phyloP scores from a whole-genome alignment of 495 filamentous ascomycete species.

The Penicillium waksmanii region DNA sequence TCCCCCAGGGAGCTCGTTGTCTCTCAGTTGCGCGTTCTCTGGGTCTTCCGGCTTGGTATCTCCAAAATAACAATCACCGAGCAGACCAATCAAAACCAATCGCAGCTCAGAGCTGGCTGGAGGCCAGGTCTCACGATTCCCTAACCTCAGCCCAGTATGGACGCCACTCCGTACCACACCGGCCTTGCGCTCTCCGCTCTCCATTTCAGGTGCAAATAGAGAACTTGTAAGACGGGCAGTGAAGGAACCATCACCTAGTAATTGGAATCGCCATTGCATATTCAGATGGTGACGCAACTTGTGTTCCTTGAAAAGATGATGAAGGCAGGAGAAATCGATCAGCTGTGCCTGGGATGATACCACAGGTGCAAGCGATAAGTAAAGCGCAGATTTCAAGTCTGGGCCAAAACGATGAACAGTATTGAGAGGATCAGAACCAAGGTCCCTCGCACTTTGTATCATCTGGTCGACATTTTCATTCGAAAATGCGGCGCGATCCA shows the following conservation, averaged over 20 bases:
- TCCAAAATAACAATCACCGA: conserved; percentile 71
- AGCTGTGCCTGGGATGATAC: conserved; percentile 74
- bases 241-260: conserved; percentile 85
- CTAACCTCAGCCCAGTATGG: conserved; percentile 79
- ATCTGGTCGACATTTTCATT: conserved; percentile 36
- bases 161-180: conserved; percentile 71
- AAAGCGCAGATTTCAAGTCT: conserved; percentile 69
- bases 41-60: conserved; percentile 21
- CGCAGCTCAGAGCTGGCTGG: conserved; percentile 91
- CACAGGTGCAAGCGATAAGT: conserved; percentile 75
- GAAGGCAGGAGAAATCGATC: conserved; percentile 76
- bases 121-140: conserved; percentile 80
- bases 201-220: conserved; percentile 84
- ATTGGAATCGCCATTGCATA: conserved; percentile 77
- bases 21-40: conserved; percentile 33
- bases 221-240: conserved; percentile 76
- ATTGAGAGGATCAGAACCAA: conserved; percentile 12
- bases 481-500: conserved; percentile 29
- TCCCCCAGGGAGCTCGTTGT: conserved; percentile 71
- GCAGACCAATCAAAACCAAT: conserved; percentile 82
- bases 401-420: conserved; percentile 56
- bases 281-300: conserved; percentile 73
- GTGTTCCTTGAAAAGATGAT: conserved; percentile 77
- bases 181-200: conserved; percentile 71
- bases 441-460: conserved; percentile 23